These are phyloP conservation scores for Endotrypanum monterogeii DNA, from an alignment of 208 protist genomes.

Conservation along the genomic window DNA sequence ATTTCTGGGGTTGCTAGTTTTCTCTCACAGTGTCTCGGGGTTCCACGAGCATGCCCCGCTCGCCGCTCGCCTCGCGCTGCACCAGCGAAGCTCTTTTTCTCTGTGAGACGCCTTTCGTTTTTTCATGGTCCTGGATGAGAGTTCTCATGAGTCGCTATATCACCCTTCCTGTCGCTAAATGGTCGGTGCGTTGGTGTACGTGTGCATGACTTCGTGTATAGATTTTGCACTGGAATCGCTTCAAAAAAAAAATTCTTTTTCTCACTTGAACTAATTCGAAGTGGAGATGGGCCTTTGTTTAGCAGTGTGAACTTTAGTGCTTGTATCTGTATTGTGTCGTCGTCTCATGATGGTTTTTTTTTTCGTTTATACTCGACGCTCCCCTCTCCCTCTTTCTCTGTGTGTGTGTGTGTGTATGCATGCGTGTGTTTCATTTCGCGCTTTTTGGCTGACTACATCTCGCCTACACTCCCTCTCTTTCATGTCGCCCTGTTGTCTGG, in stretches of 20 bases:
- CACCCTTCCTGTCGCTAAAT: background rate
- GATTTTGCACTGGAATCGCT: background rate
- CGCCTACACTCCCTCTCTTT: background rate
- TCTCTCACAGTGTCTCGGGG: background rate
- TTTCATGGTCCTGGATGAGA: background rate
- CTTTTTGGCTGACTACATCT: background rate
- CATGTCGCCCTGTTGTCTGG: background rate
- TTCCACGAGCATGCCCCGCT: background rate
- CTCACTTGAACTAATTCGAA: background rate
- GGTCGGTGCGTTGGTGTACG: background rate
- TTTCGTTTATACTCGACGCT: background rate
- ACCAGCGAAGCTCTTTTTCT: background rate
- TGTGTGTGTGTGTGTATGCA: background rate
- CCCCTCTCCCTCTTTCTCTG: no score
- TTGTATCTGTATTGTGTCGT: background rate
- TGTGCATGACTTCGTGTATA: background rate
- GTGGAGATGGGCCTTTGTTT: background rate
- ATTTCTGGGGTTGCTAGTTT: background rate
- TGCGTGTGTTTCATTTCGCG: background rate
- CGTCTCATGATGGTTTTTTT: background rate
- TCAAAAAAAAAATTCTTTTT: background rate
- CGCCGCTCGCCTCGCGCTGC: background rate
- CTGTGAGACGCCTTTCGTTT: background rate
- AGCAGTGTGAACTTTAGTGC: background rate
- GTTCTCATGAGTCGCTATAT: background rate